These are phyloP conservation scores for Fusarium graminum DNA, from an alignment of 2,329 filamentous ascomycete species.

Conservation along the genomic window DNA sequence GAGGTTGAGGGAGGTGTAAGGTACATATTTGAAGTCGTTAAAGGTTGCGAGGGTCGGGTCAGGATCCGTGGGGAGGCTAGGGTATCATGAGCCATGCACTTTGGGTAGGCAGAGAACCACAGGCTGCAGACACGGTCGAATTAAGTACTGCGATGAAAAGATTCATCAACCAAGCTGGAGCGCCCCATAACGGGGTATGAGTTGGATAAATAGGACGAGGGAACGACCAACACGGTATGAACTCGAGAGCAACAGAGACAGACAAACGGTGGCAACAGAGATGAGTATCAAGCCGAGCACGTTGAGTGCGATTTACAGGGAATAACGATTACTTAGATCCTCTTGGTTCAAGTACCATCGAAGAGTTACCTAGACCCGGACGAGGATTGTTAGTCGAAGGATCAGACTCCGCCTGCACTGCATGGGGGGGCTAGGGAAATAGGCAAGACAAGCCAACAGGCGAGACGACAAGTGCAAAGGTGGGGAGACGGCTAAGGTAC, in stretches of 20 bases:
- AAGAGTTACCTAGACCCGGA: conserved; percentile 47
- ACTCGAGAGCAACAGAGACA: conserved; percentile 36
- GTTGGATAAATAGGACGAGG: conserved; percentile 42
- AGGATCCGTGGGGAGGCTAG: conserved; percentile 46
- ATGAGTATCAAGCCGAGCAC: conserved; percentile 31
- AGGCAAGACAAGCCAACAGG: conserved; percentile 24
- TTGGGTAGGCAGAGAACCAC: conserved; percentile 34
- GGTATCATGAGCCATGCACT: conserved; percentile 46
- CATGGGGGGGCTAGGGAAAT: conserved; percentile 38
- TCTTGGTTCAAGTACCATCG: conserved; percentile 44
- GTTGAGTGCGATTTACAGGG: conserved; percentile 35
- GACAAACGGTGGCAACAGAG: conserved; percentile 43
- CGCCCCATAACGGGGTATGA: conserved; percentile 39
- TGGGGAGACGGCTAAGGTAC: conserved; percentile 46
- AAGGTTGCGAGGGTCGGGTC: conserved; percentile 45
- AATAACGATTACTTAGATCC: conserved; percentile 44
- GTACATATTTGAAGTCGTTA: conserved; percentile 59
- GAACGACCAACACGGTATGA: conserved; percentile 34
- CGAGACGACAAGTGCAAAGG: conserved; percentile 20
- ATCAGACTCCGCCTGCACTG: conserved; percentile 48
- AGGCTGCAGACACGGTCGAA: conserved; percentile 32
- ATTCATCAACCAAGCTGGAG: conserved; percentile 44
- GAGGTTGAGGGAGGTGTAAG: conserved; percentile 63
- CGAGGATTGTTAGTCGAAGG: conserved; percentile 47
- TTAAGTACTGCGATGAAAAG: conserved; percentile 38